Evolutionary conservation across 768 basidiomycete genomes (phyloP).

Genomic region (Rhodocollybia butyracea): DNA sequence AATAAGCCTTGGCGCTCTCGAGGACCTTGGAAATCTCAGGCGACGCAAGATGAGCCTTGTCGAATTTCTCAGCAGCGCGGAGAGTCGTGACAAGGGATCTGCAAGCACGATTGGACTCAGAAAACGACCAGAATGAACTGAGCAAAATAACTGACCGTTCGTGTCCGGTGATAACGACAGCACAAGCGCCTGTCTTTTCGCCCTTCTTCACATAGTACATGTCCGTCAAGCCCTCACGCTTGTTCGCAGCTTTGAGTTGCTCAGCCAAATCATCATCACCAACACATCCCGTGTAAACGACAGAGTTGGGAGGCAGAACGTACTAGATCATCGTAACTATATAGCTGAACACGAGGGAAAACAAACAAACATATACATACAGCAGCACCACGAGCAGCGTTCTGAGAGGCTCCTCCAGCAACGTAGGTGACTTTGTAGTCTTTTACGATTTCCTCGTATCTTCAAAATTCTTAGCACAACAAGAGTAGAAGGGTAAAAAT

Average conservation of each 20-base stretch:
- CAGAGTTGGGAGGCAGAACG: constrained; percentile 80
- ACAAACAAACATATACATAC: constrained; percentile 44
- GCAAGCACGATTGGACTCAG: background rate
- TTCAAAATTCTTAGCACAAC: constrained; percentile 1
- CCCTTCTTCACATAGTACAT: constrained; percentile 87
- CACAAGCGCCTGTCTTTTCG: constrained; percentile 93
- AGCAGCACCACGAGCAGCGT: constrained; percentile 93
- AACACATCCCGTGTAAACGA: constrained; percentile 93
- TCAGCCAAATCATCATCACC: constrained; percentile 90
- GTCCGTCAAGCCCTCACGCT: constrained; percentile 84
- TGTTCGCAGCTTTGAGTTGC: constrained; percentile 87
- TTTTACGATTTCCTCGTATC: constrained; percentile 85
- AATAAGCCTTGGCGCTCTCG: constrained; percentile 80
- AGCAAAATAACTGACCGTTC: constrained; percentile 57
- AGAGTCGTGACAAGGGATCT: constrained; percentile 94
- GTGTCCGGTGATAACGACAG: constrained; percentile 92
- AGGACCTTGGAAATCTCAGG: constrained; percentile 73
- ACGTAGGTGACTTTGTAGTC: constrained; percentile 83
- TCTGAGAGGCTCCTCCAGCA: constrained; percentile 96
- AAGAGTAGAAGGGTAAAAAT: background rate
- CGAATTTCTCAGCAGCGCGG: constrained; percentile 88
- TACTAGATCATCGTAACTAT: constrained; percentile 53
- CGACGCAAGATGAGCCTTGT: constrained; percentile 73
- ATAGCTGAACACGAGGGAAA: background rate
- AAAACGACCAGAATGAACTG: background rate